Conservation (phyloP, 2,329 filamentous ascomycete genomes). For the Colletotrichum endophyticum region DNA sequence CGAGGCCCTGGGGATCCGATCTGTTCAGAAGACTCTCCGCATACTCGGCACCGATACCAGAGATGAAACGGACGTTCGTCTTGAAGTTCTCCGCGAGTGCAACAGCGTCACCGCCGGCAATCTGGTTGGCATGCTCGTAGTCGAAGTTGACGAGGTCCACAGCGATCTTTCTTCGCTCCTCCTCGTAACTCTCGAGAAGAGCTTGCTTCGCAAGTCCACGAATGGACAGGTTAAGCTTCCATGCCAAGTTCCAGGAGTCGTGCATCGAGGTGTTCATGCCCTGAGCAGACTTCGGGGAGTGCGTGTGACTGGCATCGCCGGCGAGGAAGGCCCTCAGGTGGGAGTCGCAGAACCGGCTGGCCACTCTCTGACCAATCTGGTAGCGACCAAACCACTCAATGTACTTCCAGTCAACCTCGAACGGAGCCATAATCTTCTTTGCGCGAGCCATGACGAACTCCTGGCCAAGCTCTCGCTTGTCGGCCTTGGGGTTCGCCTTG, state of each 20-base stretch:
- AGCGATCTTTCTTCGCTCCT: conserved; percentile 67
- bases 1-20: conserved; percentile 40
- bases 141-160: conserved; percentile 65
- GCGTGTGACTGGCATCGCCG: conserved; percentile 74
- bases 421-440: conserved; percentile 64
- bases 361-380: conserved; percentile 73
- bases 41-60: conserved; percentile 71
- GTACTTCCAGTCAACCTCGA: conserved; percentile 61
- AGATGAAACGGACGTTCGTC: conserved; percentile 76
- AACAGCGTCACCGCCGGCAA: conserved; percentile 65
- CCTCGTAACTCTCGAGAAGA: conserved; percentile 65
- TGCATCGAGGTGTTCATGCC: conserved; percentile 68
- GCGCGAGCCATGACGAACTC: conserved; percentile 75
- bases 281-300: conserved; percentile 75
- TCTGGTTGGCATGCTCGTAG: conserved; percentile 61
- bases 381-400: conserved; percentile 77
- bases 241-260: conserved; percentile 66
- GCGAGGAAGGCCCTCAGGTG: conserved; percentile 69
- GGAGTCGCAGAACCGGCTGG: conserved; percentile 70
- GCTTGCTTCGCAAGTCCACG: conserved; percentile 59
- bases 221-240: conserved; percentile 57
- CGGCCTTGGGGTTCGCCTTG: conserved; percentile 48
- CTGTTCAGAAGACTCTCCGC: conserved; percentile 56
- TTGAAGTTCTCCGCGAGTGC: conserved; percentile 72
- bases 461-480: conserved; percentile 53